Evolutionary conservation across 2,329 filamentous ascomycete species (phyloP), one percentile per base, ranked within the genome.

Genomic region (Aspergillus chevalieri): DNA sequence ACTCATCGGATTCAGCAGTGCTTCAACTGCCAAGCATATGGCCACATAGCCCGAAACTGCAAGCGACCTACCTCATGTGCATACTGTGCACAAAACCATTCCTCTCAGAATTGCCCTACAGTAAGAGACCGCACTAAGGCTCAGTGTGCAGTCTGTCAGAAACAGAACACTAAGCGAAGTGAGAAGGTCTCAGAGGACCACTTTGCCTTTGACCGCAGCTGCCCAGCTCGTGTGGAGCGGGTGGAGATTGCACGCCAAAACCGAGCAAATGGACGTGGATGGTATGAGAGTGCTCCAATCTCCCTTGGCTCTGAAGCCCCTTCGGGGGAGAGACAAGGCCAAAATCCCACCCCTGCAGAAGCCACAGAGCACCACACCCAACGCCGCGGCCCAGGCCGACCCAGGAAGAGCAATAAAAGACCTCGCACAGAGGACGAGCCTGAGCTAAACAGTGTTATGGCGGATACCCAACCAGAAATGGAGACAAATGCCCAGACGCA

Each of bases 1-100:
- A 38, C 21, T 22, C 34, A 36, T 8, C 12, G 14, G 8, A 30
- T 46, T 3, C 21, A 38, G 30, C 33, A 46, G 12, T 46, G 21
- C 44, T 46, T 24, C 19, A 46, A 46, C 44, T 46, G 17, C 21
- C 33, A 46, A 22, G 30, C n/a, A 39, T 46, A 46, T 30, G 14
- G 30, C 17, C 33, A 46, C 33, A 46, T 46, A 21, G 30, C 44
- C 21, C 5, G 21, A 36, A 9, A 46, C 30, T 46, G 33, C 33
- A 46, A 46, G 33, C 12, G 21, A 17, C 44, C 30, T 15, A 22
- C 44, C 21, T 19, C 19, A 19, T 39, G 33, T 6, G 17, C 30
- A 15, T 46, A 46, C 30, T 46, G 19, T 12, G 30, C 22, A 7
- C n/a, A 24, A 15, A n/a, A 17, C 14, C 33, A 46, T 15, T 22